Evolutionary conservation across 805 yeast genomes (phyloP).

Genomic region (Kuraishia piskuri): DNA sequence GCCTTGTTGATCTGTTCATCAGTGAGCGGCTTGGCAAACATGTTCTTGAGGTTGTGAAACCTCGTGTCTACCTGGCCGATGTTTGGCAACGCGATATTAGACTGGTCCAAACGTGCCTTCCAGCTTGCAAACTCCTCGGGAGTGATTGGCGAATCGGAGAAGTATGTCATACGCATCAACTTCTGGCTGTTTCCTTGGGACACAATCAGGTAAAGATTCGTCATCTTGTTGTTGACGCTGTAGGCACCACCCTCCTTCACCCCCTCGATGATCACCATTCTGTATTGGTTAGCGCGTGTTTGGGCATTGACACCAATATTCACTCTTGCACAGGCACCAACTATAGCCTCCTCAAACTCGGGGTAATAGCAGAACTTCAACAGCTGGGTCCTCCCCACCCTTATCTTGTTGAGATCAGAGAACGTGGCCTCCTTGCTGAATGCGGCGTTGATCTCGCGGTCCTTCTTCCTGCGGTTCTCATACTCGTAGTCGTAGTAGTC

Average conservation of each 20-base stretch:
- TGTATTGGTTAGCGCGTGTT: constrained; percentile 57
- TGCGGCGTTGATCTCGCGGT: constrained; percentile 30
- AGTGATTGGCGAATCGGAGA: constrained; percentile 71
- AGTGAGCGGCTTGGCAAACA: constrained; percentile 60
- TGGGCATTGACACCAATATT: constrained; percentile 67
- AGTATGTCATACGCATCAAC: constrained; percentile 65
- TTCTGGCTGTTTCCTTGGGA: constrained; percentile 77
- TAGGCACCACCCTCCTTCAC: constrained; percentile 37
- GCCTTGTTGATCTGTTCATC: constrained; percentile 70
- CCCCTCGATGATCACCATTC: constrained; percentile 76
- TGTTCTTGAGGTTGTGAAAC: constrained; percentile 47
- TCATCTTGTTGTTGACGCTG: constrained; percentile 30
- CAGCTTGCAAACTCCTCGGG: constrained; percentile 70
- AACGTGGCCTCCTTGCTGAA: constrained; percentile 41
- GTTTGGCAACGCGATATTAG: constrained; percentile 51
- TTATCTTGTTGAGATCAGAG: constrained; percentile 61
- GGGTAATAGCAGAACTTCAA: constrained; percentile 76
- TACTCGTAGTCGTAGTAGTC: constrained; percentile 37
- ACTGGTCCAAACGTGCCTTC: constrained; percentile 47
- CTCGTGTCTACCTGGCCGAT: constrained; percentile 58
- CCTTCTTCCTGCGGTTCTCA: constrained; percentile 25
- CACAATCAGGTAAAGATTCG: constrained; percentile 53
- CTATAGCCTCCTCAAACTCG: constrained; percentile 60
- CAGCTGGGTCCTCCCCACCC: constrained; percentile 71
- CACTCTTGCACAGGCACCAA: constrained; percentile 74